phyloP scores from a whole-genome alignment of 208 protist species.

The Crithidia expoeki region DNA sequence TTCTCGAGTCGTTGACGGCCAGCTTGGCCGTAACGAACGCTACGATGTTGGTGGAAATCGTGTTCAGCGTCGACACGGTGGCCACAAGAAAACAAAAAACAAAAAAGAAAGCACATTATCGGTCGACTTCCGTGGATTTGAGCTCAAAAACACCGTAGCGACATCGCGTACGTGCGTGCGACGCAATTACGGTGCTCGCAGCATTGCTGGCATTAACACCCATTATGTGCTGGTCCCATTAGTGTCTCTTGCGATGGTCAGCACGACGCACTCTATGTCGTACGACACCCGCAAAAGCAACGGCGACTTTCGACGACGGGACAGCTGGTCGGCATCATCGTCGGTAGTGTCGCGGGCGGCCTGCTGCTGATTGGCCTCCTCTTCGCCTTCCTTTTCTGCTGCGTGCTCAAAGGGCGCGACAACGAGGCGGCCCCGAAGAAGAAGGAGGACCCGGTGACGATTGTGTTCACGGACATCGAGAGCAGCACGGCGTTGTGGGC shows the following conservation, averaged over 20 bases:
- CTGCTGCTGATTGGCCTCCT: conserved; percentile 3
- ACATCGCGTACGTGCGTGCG: conserved; percentile 15
- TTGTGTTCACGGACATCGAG: conserved; percentile 84
- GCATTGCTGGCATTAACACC: conserved; percentile 34
- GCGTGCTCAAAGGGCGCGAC: conserved; percentile 34
- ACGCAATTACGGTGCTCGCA: conserved; percentile 57
- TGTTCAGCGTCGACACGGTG: conserved; percentile 33
- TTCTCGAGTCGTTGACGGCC: conserved; percentile 17
- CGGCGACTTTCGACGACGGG: conserved; percentile 21
- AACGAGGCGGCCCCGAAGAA: conserved; percentile 60
- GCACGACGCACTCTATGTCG: conserved; percentile 43
- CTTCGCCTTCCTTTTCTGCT: conserved; percentile 18
- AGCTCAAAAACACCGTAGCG: neutral
- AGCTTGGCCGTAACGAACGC: conserved; percentile 6
- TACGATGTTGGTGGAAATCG: conserved; percentile 16
- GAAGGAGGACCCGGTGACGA: conserved; percentile 43
- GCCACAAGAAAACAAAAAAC: too few relatives aligned
- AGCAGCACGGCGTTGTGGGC: conserved; percentile 84
- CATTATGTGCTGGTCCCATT: conserved; percentile 33
- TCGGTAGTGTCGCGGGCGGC: conserved; percentile 16
- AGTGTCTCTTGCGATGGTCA: conserved; percentile 1
- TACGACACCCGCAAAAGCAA: conserved; percentile 12
- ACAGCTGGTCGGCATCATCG: conserved; percentile 38
- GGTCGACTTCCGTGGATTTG: conserved; percentile 30
- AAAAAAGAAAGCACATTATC: conserved; percentile 34